Base-by-base conservation (phyloP, 2,329 filamentous ascomycete species). In the Fusarium pseudonygamai region DNA sequence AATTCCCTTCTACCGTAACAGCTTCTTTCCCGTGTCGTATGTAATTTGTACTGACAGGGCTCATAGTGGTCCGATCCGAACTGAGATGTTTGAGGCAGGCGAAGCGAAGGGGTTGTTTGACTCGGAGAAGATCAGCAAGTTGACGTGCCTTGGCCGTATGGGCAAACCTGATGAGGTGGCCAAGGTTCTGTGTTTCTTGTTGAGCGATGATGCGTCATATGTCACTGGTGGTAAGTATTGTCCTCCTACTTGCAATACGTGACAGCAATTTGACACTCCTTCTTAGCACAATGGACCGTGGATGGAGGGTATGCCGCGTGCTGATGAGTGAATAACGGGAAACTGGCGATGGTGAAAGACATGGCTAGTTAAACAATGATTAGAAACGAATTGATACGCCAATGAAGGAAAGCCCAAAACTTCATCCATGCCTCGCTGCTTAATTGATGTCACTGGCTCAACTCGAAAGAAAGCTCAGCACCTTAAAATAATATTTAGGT, bases 21-120 rank as follows among this genome's bases (percentile, higher is more conserved):
- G 7, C 28, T 8, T 8, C 30, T 30, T 30, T 12, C 10, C 28
- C n/a, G n/a, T n/a, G n/a, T n/a, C n/a, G n/a, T n/a, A n/a, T n/a
- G n/a, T n/a, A n/a, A n/a, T n/a, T n/a, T n/a, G n/a, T n/a, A 0
- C 28, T 49, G 12, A 49, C 22, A 32, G 6, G 13, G 15, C 0
- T 24, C 0, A 18, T 16, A 49, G 46, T 0, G 46, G 46, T 18
- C 46, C 46, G 28, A 49, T 32, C 7, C 46, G 46, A 13, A 49
- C 46, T 13, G 46, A 49, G 6, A 50, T 50, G 30, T 50, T 50
- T 2, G 30, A 34, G 15, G 47, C 22, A 1, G 47, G 47, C 5
- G 47, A 50, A 9, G 47, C 30, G 3, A 50, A 34, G 10, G 47
- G 47, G 1, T 5, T 50, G 47, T 50, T 50, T 18, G 22, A 50